phyloP scores from a whole-genome alignment of 257 asterid genomes.

The Leptodermis oblonga region DNA sequence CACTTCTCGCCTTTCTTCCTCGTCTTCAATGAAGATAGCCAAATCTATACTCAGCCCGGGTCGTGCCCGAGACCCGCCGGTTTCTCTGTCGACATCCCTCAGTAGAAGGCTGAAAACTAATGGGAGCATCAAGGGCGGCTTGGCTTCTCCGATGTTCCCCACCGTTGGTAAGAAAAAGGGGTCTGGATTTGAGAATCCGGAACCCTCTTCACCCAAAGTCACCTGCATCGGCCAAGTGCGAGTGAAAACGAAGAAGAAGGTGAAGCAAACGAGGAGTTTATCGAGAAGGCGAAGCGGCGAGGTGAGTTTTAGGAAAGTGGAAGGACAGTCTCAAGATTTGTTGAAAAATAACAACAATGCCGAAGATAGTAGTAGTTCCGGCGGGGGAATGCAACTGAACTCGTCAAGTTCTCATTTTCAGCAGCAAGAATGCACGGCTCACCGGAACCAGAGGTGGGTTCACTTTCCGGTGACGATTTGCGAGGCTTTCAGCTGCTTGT shows the following conservation, averaged over 20 bases:
- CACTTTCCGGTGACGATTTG: slow-evolving; percentile 84
- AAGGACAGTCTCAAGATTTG: slow-evolving; percentile 22
- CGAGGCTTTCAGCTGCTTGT: slow-evolving; percentile 82
- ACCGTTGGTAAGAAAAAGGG: slow-evolving; percentile 52
- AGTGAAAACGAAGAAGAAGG: slow-evolving; percentile 82
- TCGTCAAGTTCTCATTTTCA: slow-evolving; percentile 40
- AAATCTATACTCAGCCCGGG: slow-evolving; percentile 49
- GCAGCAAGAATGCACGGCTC: slow-evolving; percentile 51
- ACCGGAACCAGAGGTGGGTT: slow-evolving; percentile 85
- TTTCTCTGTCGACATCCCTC: slow-evolving; percentile 62
- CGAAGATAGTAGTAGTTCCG: slow-evolving; percentile 13
- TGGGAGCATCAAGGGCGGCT: slow-evolving; percentile 75
- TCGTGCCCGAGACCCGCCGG: slow-evolving; percentile 55
- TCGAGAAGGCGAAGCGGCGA: slow-evolving; percentile 62
- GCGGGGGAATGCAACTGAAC: slow-evolving; percentile 15
- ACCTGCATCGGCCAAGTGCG: slow-evolving; percentile 96
- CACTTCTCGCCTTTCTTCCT: slow-evolving; percentile 53
- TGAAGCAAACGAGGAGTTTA: slow-evolving; percentile 53
- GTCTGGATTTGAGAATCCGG: slow-evolving; percentile 70
- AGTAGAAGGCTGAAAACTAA: slow-evolving; percentile 73
- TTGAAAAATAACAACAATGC: slow-evolving; percentile 15
- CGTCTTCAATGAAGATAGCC: slow-evolving; percentile 43
- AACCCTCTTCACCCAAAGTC: slow-evolving; percentile 94
- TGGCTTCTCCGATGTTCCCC: slow-evolving; percentile 69
- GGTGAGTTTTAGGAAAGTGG: slow-evolving; percentile 53